Conservation (phyloP, 371 early-diverging fungal genomes). For the Saksenaea vasiformis region DNA sequence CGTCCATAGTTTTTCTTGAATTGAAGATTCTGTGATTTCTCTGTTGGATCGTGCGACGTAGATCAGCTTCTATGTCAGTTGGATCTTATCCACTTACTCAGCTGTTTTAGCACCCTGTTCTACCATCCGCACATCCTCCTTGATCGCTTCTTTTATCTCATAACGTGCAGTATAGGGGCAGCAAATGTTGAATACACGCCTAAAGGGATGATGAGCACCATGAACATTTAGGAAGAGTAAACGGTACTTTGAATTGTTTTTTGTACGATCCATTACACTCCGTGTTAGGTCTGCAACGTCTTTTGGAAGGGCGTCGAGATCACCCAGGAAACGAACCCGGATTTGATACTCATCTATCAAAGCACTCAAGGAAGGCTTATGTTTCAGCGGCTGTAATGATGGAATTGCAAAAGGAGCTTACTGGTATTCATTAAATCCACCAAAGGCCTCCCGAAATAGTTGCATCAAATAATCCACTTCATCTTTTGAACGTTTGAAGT, state of each 20-base stretch:
- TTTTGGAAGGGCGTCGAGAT: constrained; percentile 63
- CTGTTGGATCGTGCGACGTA: constrained; percentile 22
- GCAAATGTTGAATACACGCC: constrained; percentile 89
- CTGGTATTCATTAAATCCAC: constrained; percentile 73
- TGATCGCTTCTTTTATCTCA: constrained; percentile 78
- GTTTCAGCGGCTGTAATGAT: not conserved
- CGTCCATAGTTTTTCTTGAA: constrained; percentile 74
- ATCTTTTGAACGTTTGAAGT: constrained; percentile 89
- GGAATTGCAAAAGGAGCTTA: constrained; percentile 20
- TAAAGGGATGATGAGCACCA: constrained; percentile 20
- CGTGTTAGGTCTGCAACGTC: constrained; percentile 57
- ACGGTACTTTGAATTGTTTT: constrained; percentile 66
- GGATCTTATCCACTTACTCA: constrained; percentile 37
- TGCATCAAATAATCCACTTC: constrained; percentile 94
- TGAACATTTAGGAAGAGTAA: not conserved
- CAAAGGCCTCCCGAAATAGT: constrained; percentile 77
- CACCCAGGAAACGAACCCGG: constrained; percentile 84
- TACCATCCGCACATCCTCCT: constrained; percentile 51
- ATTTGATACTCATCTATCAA: constrained; percentile 75
- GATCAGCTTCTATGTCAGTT: not conserved
- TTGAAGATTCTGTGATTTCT: constrained; percentile 63
- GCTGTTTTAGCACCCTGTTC: constrained; percentile 52
- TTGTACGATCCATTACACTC: constrained; percentile 71
- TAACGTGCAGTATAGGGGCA: constrained; percentile 97
- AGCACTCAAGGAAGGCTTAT: constrained; percentile 51